Conservation (phyloP, 768 basidiomycete species). For the Leccinum subgranulosum region DNA sequence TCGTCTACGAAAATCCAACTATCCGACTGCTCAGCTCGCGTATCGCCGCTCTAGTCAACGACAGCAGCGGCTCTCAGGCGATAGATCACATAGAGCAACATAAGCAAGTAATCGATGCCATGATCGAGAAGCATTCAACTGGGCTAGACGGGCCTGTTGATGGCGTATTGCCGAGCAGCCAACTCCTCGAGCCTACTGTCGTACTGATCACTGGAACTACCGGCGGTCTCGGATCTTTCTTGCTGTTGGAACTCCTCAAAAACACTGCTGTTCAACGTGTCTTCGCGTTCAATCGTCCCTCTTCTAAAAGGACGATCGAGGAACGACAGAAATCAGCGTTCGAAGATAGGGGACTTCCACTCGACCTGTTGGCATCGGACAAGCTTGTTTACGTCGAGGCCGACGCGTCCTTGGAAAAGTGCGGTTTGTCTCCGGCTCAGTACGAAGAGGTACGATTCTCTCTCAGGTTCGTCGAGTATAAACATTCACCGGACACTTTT, state of each 20-base stretch:
- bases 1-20: constrained; percentile 41
- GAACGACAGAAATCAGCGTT: constrained; percentile 24
- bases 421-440: constrained; percentile 28
- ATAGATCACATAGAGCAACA: constrained; percentile 5
- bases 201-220: constrained; percentile 41
- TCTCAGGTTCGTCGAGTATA: no score
- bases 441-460: constrained; percentile 17
- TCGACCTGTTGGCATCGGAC: not conserved
- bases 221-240: constrained; percentile 39
- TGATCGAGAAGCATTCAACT: constrained; percentile 40
- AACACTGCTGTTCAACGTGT: constrained; percentile 27
- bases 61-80: not conserved
- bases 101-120: constrained; percentile 29
- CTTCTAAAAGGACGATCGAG: constrained; percentile 9
- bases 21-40: constrained; percentile 34
- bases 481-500: no score
- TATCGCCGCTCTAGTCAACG: constrained; percentile 7
- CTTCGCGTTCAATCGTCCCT: constrained; percentile 1
- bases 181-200: constrained; percentile 12
- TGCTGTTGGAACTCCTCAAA: constrained; percentile 30
- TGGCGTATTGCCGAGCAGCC: constrained; percentile 5
- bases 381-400: constrained; percentile 34
- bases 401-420: constrained; percentile 23
- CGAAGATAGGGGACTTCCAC: constrained; percentile 24
- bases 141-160: constrained; percentile 10